Conservation (phyloP, 768 basidiomycete genomes). For the Mycena amicta region DNA sequence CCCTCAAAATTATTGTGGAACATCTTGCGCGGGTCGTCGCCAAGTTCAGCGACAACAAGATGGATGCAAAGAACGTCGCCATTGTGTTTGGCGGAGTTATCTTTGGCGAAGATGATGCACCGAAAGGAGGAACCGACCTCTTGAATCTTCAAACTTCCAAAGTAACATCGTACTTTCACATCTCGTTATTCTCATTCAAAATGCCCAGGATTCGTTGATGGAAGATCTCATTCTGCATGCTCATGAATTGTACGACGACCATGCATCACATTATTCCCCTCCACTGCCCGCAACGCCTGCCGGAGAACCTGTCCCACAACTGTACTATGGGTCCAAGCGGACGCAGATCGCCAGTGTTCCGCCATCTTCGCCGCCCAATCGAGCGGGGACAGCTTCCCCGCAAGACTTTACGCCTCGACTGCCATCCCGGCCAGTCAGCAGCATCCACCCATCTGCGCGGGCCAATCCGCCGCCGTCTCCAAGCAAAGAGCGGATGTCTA, state of each 20-base stretch:
- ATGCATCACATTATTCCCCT: conserved; percentile 50
- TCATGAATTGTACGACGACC: conserved; percentile 67
- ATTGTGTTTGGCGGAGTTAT: conserved; percentile 89
- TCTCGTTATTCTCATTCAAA: not conserved
- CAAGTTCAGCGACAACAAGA: conserved; percentile 73
- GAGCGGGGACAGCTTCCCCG: conserved; percentile 32
- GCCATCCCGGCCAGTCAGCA: conserved; percentile 66
- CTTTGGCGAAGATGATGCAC: conserved; percentile 90
- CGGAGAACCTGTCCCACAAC: conserved; percentile 59
- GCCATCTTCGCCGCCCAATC: conserved; percentile 28
- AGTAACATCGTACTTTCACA: conserved; percentile 41
- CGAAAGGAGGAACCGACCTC: conserved; percentile 69
- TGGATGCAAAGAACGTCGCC: conserved; percentile 91
- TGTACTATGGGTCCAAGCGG: conserved; percentile 71
- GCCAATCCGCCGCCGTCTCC: conserved; percentile 51
- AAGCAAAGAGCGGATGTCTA: conserved; percentile 35
- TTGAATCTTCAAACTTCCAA: conserved; percentile 75
- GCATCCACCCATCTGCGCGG: conserved; percentile 79
- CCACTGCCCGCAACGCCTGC: conserved; percentile 74
- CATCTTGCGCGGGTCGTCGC: conserved; percentile 77
- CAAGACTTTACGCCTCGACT: conserved; percentile 77
- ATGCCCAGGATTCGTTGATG: conserved; percentile 57
- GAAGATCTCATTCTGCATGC: conserved; percentile 83
- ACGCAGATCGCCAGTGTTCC: conserved; percentile 64
- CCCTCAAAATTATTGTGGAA: conserved; percentile 78